Base-by-base conservation (phyloP, 768 basidiomycete species). In the Trametes coccinea region DNA sequence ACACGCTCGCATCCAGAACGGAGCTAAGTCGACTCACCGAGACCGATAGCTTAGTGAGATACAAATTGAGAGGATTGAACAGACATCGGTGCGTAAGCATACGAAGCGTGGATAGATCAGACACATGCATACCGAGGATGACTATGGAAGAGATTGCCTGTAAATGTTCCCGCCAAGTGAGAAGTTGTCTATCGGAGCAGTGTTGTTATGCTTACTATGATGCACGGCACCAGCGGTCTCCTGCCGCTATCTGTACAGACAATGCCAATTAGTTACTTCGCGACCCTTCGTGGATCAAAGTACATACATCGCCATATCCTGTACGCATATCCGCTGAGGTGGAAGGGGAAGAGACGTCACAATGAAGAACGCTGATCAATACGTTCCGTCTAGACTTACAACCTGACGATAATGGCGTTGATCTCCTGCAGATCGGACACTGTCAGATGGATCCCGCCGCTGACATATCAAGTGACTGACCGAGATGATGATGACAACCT, bases 221-320 rank as follows among this genome's bases (percentile, higher is more conserved):
- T 45, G 17, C 49, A 44, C 6, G 57, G 57, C 30, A 56, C 33
- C 11, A 56, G 47, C 1, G 4, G 27, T 17, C 40, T 61, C 17
- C 53, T 49, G 16, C 53, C 53, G 33, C 47, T 61, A 8, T 43
- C 60, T 61, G 41, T 2, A 44, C 1, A 10, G 9, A 30, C 17
- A 13, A 10, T 14, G 10, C 29, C 14, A 17, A 33, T 30, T 7
- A 22, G 30, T 4, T 10, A 6, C 22, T 6, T 22, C 11, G 5
- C 11, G 44, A 39, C 3, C n/a, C 10, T 2, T 37, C 6, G 34
- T 11, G 11, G 34, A 6, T 7, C 2, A 27, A 2, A 17, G 37
- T 5, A 6, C 53, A 17, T 39, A 61, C 60, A 56, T 30, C 34
- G 50, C 60, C 60, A 61, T 41, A 61, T 61, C 49, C 54, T 56